Evolutionary conservation across 1,284 basidiomycete genomes (phyloP).

Genomic region (Vanrija sp.): DNA sequence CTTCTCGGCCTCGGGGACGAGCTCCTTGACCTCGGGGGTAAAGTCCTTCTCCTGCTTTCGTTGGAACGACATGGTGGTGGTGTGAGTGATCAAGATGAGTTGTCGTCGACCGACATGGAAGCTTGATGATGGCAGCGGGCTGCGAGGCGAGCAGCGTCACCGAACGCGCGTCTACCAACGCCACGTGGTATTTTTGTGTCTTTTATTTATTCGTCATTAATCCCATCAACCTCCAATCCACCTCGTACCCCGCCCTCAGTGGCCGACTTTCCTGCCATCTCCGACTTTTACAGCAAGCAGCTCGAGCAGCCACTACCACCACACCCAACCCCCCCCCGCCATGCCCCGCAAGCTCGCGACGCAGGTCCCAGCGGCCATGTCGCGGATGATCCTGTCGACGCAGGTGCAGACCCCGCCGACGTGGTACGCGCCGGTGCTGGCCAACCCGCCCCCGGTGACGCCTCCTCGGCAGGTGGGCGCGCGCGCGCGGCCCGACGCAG

Average conservation of each 20-base stretch:
- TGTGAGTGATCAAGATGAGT: not conserved
- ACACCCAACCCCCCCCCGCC: constrained; percentile 6
- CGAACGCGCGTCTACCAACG: constrained; percentile 7
- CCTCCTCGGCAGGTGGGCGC: constrained; percentile 67
- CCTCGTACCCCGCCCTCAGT: not conserved
- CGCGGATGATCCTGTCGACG: constrained; percentile 70
- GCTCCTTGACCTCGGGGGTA: constrained; percentile 52
- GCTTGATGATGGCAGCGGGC: not conserved
- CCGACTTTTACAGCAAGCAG: constrained; percentile 16
- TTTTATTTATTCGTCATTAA: constrained; percentile 10
- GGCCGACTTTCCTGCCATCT: constrained; percentile 13
- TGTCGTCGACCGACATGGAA: not conserved
- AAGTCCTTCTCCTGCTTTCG: constrained; percentile 57
- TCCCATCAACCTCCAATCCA: not conserved
- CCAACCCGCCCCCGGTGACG: constrained; percentile 80
- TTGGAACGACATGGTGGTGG: constrained; percentile 34
- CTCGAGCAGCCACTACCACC: not conserved
- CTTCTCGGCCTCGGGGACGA: constrained; percentile 50
- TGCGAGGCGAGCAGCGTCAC: not conserved
- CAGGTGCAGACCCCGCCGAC: constrained; percentile 68
- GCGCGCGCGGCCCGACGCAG: constrained; percentile 48
- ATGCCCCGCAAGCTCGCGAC: constrained; percentile 81
- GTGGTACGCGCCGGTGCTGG: constrained; percentile 81
- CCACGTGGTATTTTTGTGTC: constrained; percentile 13
- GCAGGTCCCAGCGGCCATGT: constrained; percentile 83